Evolutionary conservation across 2,329 filamentous ascomycete genomes (phyloP), one percentile per base, ranked within the genome.

Genomic region (Fusarium pseudograminearum): DNA sequence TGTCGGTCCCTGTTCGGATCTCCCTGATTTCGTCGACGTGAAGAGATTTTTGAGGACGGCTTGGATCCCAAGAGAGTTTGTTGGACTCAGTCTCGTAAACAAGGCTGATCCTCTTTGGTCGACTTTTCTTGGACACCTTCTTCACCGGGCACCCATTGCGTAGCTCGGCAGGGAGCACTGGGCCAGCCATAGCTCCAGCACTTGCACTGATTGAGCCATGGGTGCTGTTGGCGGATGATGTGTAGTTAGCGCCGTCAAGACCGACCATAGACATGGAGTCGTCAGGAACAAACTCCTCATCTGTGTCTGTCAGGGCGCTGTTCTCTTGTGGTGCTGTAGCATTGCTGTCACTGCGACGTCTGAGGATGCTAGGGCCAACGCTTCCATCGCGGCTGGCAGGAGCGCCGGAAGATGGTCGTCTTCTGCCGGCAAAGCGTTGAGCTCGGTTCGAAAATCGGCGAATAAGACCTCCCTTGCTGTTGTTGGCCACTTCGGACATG

Each of bases 11-110:
- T 34, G 90, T 89, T 67, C 94, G 90, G 48, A 98, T 94, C 76
- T 97, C 94, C 75, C 93, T 91, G 74, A 99, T 95, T 78, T 98
- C 94, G 75, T 99, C 96, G 67, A 99, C 93, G 78, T 97, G 97
- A 69, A 99, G 91, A 55, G 89, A 90, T 78, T 98, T 98, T 26
- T 89, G 88, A 2, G 92, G 90, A 36, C 93, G 90, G 11, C 86
- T 88, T 47, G 89, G 87, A 78, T 97, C 92, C 95, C 95, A 98
- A 28, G 87, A 91, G 26, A 99, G 92, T 79, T 94, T 96, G 65
- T 92, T 94, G 3, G 91, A 88, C 75, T 95, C 91, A 26, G 91
- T 86, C 74, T 98, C 93, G 26, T 98, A 88, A 54, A 91, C 88
- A 34, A 91, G 83, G 30, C 82, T 82, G 73, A 98, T 89, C 28